These are phyloP conservation scores for Boeremia lycopersici DNA, from an alignment of 2,329 filamentous ascomycete genomes.

Conservation along the genomic window DNA sequence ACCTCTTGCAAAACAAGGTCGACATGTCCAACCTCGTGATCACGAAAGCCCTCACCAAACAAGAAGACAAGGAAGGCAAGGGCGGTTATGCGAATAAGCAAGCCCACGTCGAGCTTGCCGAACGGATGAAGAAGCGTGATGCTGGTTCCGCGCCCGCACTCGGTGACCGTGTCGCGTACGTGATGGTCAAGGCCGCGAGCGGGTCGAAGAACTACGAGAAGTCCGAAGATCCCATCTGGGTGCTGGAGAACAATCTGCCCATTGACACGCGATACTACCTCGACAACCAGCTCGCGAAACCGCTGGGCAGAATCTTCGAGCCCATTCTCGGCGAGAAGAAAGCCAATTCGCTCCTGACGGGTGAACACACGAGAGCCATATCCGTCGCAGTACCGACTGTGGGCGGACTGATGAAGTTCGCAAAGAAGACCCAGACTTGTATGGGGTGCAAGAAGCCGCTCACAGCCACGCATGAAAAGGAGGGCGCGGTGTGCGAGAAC, in stretches of 20 bases:
- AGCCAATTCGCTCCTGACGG: conserved; percentile 81
- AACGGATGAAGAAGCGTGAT: conserved; percentile 97
- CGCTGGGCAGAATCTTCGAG: conserved; percentile 93
- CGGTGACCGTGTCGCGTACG: conserved; percentile 96
- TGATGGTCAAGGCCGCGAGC: conserved; percentile 90
- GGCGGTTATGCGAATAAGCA: conserved; percentile 81
- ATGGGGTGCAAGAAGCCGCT: conserved; percentile 99
- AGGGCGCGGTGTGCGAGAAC: conserved; percentile 85
- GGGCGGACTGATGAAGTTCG: conserved; percentile 96
- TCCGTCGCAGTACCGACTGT: conserved; percentile 89
- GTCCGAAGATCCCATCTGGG: conserved; percentile 95
- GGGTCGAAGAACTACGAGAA: conserved; percentile 96
- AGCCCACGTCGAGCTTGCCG: conserved; percentile 92
- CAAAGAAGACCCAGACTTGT: conserved; percentile 96
- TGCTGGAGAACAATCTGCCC: conserved; percentile 95
- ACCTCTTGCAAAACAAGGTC: conserved; percentile 94
- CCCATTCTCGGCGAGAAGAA: conserved; percentile 95
- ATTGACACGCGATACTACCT: conserved; percentile 99
- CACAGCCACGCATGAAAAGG: conserved; percentile 75
- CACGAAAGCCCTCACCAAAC: conserved; percentile 91
- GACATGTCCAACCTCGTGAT: conserved; percentile 99
- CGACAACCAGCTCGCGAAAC: conserved; percentile 97
- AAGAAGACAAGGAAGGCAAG: conserved; percentile 43
- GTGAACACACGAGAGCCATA: conserved; percentile 93
- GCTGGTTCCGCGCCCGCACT: conserved; percentile 90